These are phyloP conservation scores for Pseudogymnoascus destructans DNA, from an alignment of 2,329 filamentous ascomycete species.

Conservation along the genomic window DNA sequence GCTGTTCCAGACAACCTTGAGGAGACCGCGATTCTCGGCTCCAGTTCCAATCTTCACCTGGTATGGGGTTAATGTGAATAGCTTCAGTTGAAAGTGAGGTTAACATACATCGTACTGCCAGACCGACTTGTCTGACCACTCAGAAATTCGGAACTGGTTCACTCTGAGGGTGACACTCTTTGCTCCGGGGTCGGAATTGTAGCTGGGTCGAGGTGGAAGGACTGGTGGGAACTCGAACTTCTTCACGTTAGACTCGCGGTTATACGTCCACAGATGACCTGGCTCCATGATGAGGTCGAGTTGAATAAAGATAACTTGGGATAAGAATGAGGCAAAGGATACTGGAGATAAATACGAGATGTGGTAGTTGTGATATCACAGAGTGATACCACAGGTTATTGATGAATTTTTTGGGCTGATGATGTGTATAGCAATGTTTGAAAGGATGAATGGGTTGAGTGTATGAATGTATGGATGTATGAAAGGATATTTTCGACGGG, in stretches of 20 bases:
- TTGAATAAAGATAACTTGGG: slow-evolving; percentile 10
- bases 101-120: slow-evolving; percentile 73
- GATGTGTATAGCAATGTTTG: not conserved
- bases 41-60: slow-evolving; percentile 55
- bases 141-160: slow-evolving; percentile 62
- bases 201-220: slow-evolving; percentile 33
- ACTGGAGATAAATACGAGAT: slow-evolving; percentile 17
- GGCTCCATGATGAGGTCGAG: slow-evolving; percentile 22
- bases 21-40: slow-evolving; percentile 47
- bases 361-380: slow-evolving; percentile 24
- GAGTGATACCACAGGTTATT: not conserved
- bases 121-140: slow-evolving; percentile 47
- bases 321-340: slow-evolving; percentile 9
- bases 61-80: slow-evolving; percentile 10
- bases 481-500: not conserved
- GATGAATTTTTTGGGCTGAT: not conserved
- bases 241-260: slow-evolving; percentile 21
- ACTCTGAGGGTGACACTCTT: slow-evolving; percentile 36
- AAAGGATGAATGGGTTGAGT: not conserved
- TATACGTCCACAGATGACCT: slow-evolving; percentile 21
- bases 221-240: slow-evolving; percentile 19
- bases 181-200: slow-evolving; percentile 42
- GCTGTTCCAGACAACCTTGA: slow-evolving; percentile 67
- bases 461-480: not conserved
- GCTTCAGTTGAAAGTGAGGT: slow-evolving; percentile 3